Percentiles rank a stretch among this genome's conserved stretches.
phyloP scores from a whole-genome alignment of 331 rosid species.

The Quercus tomentella region DNA sequence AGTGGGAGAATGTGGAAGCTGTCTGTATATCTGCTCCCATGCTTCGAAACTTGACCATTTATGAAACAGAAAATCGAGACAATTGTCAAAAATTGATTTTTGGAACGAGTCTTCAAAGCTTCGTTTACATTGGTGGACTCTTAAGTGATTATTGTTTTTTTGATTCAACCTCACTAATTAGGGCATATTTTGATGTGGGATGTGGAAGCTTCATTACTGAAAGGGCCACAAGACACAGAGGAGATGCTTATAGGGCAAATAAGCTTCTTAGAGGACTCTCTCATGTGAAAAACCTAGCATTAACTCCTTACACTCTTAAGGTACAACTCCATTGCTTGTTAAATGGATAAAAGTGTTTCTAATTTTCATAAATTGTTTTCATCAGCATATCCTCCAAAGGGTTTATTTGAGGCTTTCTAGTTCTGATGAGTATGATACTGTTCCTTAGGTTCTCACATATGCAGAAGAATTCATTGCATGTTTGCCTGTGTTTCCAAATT shows the following conservation, averaged over 20 bases:
- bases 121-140: no score
- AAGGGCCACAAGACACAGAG: no score
- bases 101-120: neutral
- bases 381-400: no score
- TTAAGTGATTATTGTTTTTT: neutral
- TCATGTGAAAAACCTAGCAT: neutral
- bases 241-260: neutral
- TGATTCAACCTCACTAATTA: neutral
- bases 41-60: neutral
- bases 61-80: neutral
- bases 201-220: neutral
- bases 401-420: no score
- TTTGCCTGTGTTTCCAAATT: no score
- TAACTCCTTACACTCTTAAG: neutral
- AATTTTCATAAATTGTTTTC: no score
- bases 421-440: no score
- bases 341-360: no score
- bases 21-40: neutral
- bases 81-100: neutral
- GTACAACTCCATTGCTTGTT: neutral
- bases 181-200: neutral
- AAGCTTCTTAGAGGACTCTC: neutral
- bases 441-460: no score
- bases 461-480: no score
- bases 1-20: neutral